phyloP scores from a whole-genome alignment of 2,329 filamentous ascomycete species.

The Penicillium glabrum region DNA sequence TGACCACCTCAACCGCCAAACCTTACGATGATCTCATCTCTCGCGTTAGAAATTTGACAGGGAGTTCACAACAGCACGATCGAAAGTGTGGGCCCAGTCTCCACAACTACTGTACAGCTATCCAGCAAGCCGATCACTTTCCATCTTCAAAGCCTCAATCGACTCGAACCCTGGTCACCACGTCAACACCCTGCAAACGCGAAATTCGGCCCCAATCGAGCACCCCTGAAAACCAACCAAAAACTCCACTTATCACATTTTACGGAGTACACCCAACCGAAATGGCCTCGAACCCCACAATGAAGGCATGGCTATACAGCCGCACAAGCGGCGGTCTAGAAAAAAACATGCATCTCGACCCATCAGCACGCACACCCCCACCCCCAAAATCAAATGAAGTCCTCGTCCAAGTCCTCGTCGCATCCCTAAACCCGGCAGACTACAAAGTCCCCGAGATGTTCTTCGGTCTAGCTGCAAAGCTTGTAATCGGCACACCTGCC shows the following conservation, averaged over 20 bases:
- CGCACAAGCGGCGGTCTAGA: slow-evolving; percentile 50
- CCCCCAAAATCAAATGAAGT: slow-evolving; percentile 46
- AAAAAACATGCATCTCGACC: slow-evolving; percentile 52
- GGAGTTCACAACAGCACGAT: neutral
- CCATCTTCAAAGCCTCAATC: neutral
- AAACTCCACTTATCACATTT: neutral
- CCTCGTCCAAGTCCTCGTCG: slow-evolving; percentile 56
- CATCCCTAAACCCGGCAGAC: slow-evolving; percentile 63
- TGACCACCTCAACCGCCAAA: slow-evolving; percentile 3
- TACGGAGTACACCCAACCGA: neutral
- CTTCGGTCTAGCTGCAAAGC: slow-evolving; percentile 37
- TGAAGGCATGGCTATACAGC: slow-evolving; percentile 61
- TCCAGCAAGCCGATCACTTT: neutral
- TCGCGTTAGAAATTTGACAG: neutral
- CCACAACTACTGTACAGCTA: neutral
- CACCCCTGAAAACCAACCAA: neutral
- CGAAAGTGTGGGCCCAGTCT: neutral
- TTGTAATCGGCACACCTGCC: slow-evolving; percentile 44
- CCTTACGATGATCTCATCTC: neutral
- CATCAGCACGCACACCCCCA: slow-evolving; percentile 44
- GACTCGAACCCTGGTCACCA: neutral
- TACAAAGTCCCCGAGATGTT: slow-evolving; percentile 60
- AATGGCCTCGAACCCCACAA: slow-evolving; percentile 29
- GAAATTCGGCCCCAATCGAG: neutral
- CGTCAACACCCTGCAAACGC: neutral